phyloP scores from a whole-genome alignment of 306 rosid species.

The Corylus avellana region DNA sequence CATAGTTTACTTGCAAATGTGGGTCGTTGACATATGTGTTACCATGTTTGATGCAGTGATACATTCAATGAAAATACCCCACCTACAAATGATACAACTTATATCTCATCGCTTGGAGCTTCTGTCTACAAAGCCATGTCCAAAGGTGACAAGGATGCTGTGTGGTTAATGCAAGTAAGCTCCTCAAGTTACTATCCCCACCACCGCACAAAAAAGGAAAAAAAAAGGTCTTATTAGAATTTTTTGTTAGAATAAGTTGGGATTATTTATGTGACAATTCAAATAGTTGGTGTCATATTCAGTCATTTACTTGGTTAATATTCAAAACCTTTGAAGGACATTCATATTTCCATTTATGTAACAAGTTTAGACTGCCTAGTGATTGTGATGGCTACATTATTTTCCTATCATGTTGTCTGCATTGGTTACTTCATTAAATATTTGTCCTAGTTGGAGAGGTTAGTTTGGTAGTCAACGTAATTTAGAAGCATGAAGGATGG shows the following conservation, averaged over 20 bases:
- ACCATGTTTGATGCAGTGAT: constrained; percentile 60
- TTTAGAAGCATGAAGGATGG: too few species aligned
- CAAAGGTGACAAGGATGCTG: constrained; percentile 83
- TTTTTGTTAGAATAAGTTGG: background rate
- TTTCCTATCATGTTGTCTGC: background rate
- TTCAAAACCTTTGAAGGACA: background rate
- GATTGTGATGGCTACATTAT: background rate
- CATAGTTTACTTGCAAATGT: constrained; percentile 19
- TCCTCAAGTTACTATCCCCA: constrained; percentile 28
- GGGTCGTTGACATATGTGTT: constrained; percentile 22
- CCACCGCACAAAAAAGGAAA: background rate
- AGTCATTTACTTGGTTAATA: background rate
- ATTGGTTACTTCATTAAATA: background rate
- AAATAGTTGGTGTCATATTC: background rate
- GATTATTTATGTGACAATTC: background rate
- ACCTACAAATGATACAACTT: constrained; percentile 71
- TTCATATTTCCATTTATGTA: background rate
- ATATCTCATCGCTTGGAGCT: constrained; percentile 85
- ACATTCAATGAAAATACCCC: constrained; percentile 96
- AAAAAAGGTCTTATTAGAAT: too few species aligned
- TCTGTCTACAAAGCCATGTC: constrained; percentile 91
- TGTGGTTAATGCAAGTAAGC: constrained; percentile 98
- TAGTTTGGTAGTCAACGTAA: too few species aligned
- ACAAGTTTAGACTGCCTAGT: background rate
- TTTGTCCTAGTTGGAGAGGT: background rate